Evolutionary conservation across 768 basidiomycete species (phyloP), one percentile per base, ranked within the genome.

Genomic region (Mycena alexandri): DNA sequence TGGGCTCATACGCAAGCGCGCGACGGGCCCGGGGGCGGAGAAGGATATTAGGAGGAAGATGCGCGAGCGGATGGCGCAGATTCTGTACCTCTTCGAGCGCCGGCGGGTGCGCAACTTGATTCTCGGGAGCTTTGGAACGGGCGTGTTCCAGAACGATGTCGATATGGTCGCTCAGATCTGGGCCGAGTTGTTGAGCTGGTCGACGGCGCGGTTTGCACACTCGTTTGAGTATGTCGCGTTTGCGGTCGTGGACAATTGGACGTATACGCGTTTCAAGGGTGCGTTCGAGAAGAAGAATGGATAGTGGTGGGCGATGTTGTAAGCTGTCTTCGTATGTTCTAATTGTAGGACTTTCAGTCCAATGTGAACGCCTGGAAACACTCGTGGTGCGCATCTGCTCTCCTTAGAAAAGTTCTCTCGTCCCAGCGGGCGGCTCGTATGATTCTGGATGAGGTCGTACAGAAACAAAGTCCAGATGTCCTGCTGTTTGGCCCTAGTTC

Each of bases 101-200:
- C 82, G 85, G 69, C 86, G 88, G 12, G 86, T 85, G 24, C 81
- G 78, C 71, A 82, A 87, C 71, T 65, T 93, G 55, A 87, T 93
- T 0, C 79, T 93, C 42, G 92, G 92, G 22, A 88, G 88, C 73
- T 93, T 91, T 75, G 92, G 92, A 13, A 93, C 92, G 2, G 92
- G 92, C 2, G 91, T 90, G 7, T 93, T 93, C 77, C 81, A 81
- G 62, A 93, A 93, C 75, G 78, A 83, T 34, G 84, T 91, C 34
- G 74, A 77, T 36, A 77, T 83, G 46, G 83, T 93, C 12, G 91
- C 89, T 9, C 76, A 75, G 33, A 83, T 89, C 42, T 93, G 92
- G 89, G 86, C 83, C 52, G 87, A 91, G 53, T 76, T 92, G 43
- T 76, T 93, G 46, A 22, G 21, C 11, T 46, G 46, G 16, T 7